Base-by-base conservation (phyloP, 208 protist species). In the Zelonia costaricensis region DNA sequence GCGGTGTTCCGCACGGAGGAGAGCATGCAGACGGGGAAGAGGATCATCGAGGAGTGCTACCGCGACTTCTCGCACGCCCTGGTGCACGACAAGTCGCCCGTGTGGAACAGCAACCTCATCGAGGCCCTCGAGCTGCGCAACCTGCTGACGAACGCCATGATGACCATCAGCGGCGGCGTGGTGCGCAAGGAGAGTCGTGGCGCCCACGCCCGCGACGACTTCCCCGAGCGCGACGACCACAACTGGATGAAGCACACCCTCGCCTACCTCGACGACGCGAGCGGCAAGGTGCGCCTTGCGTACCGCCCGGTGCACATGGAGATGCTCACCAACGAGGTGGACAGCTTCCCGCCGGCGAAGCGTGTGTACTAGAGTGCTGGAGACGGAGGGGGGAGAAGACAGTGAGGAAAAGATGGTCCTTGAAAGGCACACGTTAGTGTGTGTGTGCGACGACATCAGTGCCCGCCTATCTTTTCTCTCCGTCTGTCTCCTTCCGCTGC, bases 241-340 rank as follows among this genome's bases (percentile, higher is more conserved):
- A 96, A 99, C 71, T 99, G 98, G 98, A 98, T 99, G 94, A 99
- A 99, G 85, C 98, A 99, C 85, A 99, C 98, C 0, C 81, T 99
- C 16, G 90, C 93, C 9, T 99, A 91, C 68, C 67, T 99, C 2
- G 94, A 98, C 75, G 80, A 91, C 49, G 69, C 91, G 28, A 91
- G 62, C 56, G 93, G 91, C 60, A 92, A 98, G 49, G 91, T 98
- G 10, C 79, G 74, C 20, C 80, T 99, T 9, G 88, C 92, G 23
- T 99, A 99, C 85, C 86, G 97, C 62, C 82, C 90, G 7, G 97
- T 98, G 40, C 91, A 98, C 62, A 79, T 75, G 27, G 77, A 97
- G 48, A 97, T 86, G 65, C 68, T 98, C 22, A 97, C 92, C 54
- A 96, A 81, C 67, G 97, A 98, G 74, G 57, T 96, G 12, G 79